Conservation (phyloP, 345 rosid genomes). For the Turnera subulata region DNA sequence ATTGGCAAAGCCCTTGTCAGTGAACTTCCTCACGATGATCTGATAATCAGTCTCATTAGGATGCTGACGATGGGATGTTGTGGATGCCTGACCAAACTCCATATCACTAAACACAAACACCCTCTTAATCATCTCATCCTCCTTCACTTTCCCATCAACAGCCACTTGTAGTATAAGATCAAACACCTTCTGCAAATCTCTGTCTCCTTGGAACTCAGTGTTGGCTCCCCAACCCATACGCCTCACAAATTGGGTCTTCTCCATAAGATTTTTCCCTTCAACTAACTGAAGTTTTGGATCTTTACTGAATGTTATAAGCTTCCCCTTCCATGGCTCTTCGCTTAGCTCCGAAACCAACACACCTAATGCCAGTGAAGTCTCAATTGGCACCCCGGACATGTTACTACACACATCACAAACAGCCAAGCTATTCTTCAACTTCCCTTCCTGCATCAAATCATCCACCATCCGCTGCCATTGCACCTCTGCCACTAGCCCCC, state of each 20-base stretch:
- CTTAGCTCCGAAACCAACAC: slow-evolving; percentile 46
- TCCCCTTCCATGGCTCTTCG: slow-evolving; percentile 63
- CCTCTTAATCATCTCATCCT: slow-evolving; percentile 52
- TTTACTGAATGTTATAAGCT: slow-evolving; percentile 47
- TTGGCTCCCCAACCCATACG: slow-evolving; percentile 22
- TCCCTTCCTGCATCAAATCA: slow-evolving; percentile 39
- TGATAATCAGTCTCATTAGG: slow-evolving; percentile 51
- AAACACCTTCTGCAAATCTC: slow-evolving; percentile 34
- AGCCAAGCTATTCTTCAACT: slow-evolving; percentile 47
- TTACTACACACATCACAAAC: slow-evolving; percentile 52
- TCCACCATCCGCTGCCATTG: slow-evolving; percentile 59
- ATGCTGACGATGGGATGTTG: background rate
- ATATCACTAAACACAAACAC: slow-evolving; percentile 66
- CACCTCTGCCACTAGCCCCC: slow-evolving; percentile 51
- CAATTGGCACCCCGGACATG: slow-evolving; percentile 41
- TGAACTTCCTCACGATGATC: slow-evolving; percentile 36
- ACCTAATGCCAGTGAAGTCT: slow-evolving; percentile 49
- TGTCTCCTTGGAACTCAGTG: slow-evolving; percentile 29
- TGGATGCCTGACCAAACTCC: slow-evolving; percentile 51
- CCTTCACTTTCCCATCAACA: slow-evolving; percentile 32
- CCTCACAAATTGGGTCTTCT: slow-evolving; percentile 40
- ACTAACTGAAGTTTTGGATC: slow-evolving; percentile 37
- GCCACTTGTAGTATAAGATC: slow-evolving; percentile 49
- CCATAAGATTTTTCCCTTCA: slow-evolving; percentile 24
- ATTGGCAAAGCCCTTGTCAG: slow-evolving; percentile 41